Evolutionary conservation across 2,329 filamentous ascomycete genomes (phyloP), one percentile per base, ranked within the genome.

Genomic region (Fusarium mexicanum): DNA sequence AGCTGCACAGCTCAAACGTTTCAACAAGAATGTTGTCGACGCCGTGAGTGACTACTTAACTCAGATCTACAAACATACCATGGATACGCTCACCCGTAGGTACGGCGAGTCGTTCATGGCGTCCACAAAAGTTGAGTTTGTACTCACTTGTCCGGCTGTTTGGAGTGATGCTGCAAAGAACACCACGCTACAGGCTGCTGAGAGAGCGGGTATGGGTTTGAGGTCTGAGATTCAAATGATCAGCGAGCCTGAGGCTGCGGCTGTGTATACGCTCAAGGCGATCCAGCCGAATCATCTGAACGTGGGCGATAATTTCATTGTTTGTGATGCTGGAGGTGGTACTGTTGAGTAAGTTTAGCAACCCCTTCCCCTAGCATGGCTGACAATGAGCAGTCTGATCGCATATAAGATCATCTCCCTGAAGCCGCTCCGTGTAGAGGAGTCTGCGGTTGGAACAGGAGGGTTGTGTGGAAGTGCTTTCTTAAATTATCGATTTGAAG

Each of bases 111-210:
- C 90, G 0, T 95, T 96, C 78, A 94, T 95, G 90, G 88, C 89
- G 12, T 90, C 89, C 13, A 95, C 93, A 10, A 91, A 91, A 76
- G 91, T 94, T 44, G 91, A 95, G 71, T 95, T 94, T 76, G 92
- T 96, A 55, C 86, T 96, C 63, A 96, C 93, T 2, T 94, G 93
- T 59, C 94, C 94, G 13, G 94, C 94, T 13, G 93, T 96, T 13
- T 96, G 94, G 94, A 94, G 91, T 31, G 94, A 96, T 80, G 90
- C 92, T 1, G 94, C 93, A n/a, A 96, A 95, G 84, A 93, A 94
- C 80, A 93, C 93, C 11, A 96, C 93, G 5, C 83, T 95, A 55
- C 89, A 93, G 79, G 94, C 93, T 11, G 93, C 93, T 17, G 92
- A 95, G 83, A 86, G 91, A 66, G 94, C 93, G 0, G 94, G 93